Percentiles rank a stretch among this genome's conserved stretches.
These are phyloP conservation scores for Coniferiporia sulphurascens DNA, from an alignment of 1,284 basidiomycete species.

Conservation along the genomic window DNA sequence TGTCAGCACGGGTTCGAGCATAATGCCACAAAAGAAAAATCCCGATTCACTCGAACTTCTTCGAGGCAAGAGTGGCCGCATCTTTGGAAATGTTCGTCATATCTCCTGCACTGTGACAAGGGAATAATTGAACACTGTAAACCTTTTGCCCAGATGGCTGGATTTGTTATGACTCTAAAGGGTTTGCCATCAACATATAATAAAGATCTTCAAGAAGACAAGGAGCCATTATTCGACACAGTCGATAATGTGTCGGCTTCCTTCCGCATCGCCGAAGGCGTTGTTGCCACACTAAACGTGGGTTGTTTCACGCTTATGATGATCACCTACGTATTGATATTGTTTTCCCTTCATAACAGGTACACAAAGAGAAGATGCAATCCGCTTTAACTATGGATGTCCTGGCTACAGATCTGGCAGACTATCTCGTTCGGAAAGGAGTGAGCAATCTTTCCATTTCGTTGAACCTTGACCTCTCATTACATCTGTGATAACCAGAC, in stretches of 20 bases:
- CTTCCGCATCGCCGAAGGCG: conserved; percentile 91
- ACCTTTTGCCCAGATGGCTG: conserved; percentile 69
- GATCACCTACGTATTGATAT: not conserved
- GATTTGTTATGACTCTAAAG: conserved; percentile 97
- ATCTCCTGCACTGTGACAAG: not conserved
- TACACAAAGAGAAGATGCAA: conserved; percentile 87
- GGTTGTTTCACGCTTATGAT: conserved; percentile 20
- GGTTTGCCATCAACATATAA: conserved; percentile 98
- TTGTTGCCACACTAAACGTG: conserved; percentile 85
- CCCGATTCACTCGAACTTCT: conserved; percentile 94
- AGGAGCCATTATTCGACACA: conserved; percentile 94
- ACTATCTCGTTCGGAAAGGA: conserved; percentile 97
- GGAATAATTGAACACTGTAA: not conserved
- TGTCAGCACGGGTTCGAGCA: conserved; percentile 90
- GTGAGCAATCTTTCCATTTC: conserved; percentile 44
- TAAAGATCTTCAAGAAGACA: conserved; percentile 98
- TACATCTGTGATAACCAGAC: conserved; percentile 30
- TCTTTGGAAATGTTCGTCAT: conserved; percentile 80
- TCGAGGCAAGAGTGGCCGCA: conserved; percentile 90
- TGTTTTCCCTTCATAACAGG: conserved; percentile 40
- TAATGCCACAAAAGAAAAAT: conserved; percentile 99
- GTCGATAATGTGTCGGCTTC: conserved; percentile 90
- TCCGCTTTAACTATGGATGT: conserved; percentile 93
- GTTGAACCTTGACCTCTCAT: conserved; percentile 38
- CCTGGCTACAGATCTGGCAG: conserved; percentile 94